These are phyloP conservation scores for Coniochaeta sp. DNA, from an alignment of 2,329 filamentous ascomycete genomes.

Conservation along the genomic window DNA sequence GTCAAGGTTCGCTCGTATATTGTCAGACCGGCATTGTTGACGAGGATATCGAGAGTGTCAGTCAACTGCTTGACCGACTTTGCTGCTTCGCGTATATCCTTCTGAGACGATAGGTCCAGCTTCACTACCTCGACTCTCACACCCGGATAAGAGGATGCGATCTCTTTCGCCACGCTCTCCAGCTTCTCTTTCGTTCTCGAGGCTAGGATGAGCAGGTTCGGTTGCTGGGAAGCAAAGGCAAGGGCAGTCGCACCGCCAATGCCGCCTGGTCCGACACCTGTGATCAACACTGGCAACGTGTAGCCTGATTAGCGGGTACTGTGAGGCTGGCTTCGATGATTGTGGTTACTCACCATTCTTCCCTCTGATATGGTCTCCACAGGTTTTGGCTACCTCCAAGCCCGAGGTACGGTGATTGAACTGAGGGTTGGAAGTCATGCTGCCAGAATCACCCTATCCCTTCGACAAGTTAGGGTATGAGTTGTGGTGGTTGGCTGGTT, in stretches of 20 bases:
- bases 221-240: constrained; percentile 35
- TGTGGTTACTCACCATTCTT: constrained; percentile 24
- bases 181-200: constrained; percentile 36
- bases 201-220: constrained; percentile 32
- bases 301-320: neutral
- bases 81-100: constrained; percentile 27
- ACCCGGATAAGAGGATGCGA: constrained; percentile 24
- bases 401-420: constrained; percentile 24
- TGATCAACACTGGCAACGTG: constrained; percentile 26
- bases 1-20: constrained; percentile 22
- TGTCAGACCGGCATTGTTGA: constrained; percentile 34
- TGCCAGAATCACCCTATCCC: neutral
- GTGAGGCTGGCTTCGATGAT: neutral
- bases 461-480: neutral
- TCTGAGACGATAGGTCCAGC: constrained; percentile 29
- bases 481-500: neutral
- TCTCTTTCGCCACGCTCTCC: constrained; percentile 28
- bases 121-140: constrained; percentile 26
- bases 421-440: constrained; percentile 19
- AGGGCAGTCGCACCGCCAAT: constrained; percentile 32
- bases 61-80: constrained; percentile 21
- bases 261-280: constrained; percentile 32
- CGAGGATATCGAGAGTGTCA: constrained; percentile 29
- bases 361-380: constrained; percentile 15
- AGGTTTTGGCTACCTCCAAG: constrained; percentile 24